phyloP scores from a whole-genome alignment of 2,329 filamentous ascomycete genomes.

The Talaromyces piceae region DNA sequence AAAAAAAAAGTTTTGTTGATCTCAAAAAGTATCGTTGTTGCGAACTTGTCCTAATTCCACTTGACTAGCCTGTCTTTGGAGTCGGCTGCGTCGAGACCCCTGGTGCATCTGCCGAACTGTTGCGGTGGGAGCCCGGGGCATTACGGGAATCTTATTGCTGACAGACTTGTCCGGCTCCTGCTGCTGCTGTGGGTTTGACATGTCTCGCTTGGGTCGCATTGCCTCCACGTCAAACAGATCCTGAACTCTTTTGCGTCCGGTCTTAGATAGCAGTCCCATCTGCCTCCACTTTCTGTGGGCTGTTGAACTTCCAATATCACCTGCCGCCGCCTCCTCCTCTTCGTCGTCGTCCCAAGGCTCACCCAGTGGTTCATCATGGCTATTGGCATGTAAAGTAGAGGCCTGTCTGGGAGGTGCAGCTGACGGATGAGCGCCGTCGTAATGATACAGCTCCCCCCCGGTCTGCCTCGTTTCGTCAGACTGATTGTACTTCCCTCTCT shows the following conservation, averaged over 20 bases:
- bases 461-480: slow-evolving; percentile 1
- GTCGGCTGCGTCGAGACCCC: background rate
- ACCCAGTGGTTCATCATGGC: background rate
- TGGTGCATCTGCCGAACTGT: slow-evolving; percentile 9
- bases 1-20: too few relatives aligned
- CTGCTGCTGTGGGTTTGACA: background rate
- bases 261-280: slow-evolving; percentile 10
- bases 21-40: background rate
- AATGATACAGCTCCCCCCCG: slow-evolving; percentile 10
- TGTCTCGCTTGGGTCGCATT: slow-evolving; percentile 4
- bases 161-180: too few relatives aligned
- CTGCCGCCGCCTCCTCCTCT: too few relatives aligned
- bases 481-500: background rate
- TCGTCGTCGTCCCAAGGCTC: slow-evolving; percentile 4
- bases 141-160: slow-evolving; percentile 14
- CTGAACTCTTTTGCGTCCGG: slow-evolving; percentile 13
- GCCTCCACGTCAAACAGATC: slow-evolving; percentile 18
- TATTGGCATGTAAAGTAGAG: background rate
- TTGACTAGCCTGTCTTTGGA: background rate
- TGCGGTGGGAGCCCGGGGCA: slow-evolving; percentile 17
- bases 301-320: slow-evolving; percentile 2
- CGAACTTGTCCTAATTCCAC: background rate
- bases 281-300: slow-evolving; percentile 11
- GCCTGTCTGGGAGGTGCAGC: background rate
- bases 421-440: slow-evolving; percentile 3